A percentile compares a stretch with the other conserved stretches of the same genome.
Conservation (phyloP, 176 grass and related monocot species). For the Neostapfia colusana region DNA sequence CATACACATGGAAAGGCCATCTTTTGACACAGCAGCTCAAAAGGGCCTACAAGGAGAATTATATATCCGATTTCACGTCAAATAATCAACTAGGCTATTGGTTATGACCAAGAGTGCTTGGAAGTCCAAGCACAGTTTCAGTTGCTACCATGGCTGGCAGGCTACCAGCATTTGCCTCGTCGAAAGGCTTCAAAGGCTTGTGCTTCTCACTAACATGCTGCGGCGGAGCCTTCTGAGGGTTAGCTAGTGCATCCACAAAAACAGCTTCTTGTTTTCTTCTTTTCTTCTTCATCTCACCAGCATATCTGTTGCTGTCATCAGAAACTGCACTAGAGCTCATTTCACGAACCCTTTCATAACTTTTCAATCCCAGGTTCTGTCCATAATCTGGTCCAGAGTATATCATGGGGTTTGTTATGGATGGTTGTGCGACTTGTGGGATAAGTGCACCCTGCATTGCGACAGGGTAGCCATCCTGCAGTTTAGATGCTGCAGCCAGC, state of each 20-base stretch:
- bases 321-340: conserved; percentile 17
- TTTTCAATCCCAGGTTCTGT: conserved; percentile 51
- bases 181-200: conserved; percentile 41
- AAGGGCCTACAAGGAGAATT: conserved; percentile 30
- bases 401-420: conserved; percentile 32
- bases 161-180: conserved; percentile 53
- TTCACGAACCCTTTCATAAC: conserved; percentile 45
- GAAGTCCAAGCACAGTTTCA: conserved; percentile 45
- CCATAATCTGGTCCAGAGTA: conserved; percentile 48
- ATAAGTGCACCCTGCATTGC: conserved; percentile 41
- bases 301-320: conserved; percentile 40
- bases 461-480: conserved; percentile 43
- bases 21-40: conserved; percentile 20
- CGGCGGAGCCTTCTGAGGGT: conserved; percentile 41
- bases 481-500: conserved; percentile 46
- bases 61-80: neutral
- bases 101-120: conserved; percentile 35
- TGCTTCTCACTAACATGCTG: conserved; percentile 57
- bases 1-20: conserved; percentile 8
- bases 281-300: conserved; percentile 61
- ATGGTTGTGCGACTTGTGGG: conserved; percentile 33
- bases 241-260: conserved; percentile 46
- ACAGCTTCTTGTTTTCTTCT: conserved; percentile 63
- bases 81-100: conserved; percentile 51
- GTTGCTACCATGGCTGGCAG: neutral